A percentile compares a stretch with the other conserved stretches of the same genome.
These are phyloP conservation scores for Coprinopsis cinerea DNA, from an alignment of 768 basidiomycete species.

Conservation along the genomic window DNA sequence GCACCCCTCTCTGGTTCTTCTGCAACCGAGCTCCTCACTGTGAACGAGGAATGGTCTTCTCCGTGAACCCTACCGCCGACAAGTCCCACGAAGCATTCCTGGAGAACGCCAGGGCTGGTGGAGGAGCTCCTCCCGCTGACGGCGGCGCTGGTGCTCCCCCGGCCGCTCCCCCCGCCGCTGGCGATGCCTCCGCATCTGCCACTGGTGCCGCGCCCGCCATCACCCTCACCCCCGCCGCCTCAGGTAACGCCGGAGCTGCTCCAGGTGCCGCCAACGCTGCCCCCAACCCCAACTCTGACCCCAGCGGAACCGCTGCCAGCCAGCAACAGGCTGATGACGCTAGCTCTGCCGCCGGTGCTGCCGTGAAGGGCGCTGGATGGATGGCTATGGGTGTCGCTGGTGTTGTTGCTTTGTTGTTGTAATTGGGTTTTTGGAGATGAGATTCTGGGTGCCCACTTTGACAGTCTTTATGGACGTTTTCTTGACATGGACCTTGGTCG, in stretches of 20 bases:
- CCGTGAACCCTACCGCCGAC: constrained; percentile 42
- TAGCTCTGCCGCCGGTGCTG: too few relatives aligned
- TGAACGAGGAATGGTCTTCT: constrained; percentile 47
- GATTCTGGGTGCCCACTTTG: too few relatives aligned
- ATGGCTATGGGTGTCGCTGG: too few relatives aligned
- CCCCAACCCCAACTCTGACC: too few relatives aligned
- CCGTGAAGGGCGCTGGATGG: too few relatives aligned
- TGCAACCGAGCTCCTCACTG: constrained; percentile 44
- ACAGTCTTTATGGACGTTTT: too few relatives aligned
- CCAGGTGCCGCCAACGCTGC: background rate
- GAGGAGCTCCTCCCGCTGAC: too few relatives aligned
- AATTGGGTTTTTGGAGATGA: too few relatives aligned
- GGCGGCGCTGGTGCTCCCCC: background rate
- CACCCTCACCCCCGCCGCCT: background rate
- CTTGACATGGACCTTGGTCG: too few relatives aligned
- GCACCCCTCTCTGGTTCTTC: constrained; percentile 50
- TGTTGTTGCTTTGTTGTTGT: too few relatives aligned
- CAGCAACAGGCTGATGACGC: too few relatives aligned
- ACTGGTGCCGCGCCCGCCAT: background rate
- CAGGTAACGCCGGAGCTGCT: background rate
- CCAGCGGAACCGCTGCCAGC: too few relatives aligned
- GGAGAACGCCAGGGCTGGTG: constrained; percentile 9
- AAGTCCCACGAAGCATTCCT: constrained; percentile 39
- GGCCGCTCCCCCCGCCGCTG: constrained; percentile 1
- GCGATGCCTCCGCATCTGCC: background rate